Base-by-base conservation (phyloP, 1,284 basidiomycete species). In the Psilocybe mexicana region DNA sequence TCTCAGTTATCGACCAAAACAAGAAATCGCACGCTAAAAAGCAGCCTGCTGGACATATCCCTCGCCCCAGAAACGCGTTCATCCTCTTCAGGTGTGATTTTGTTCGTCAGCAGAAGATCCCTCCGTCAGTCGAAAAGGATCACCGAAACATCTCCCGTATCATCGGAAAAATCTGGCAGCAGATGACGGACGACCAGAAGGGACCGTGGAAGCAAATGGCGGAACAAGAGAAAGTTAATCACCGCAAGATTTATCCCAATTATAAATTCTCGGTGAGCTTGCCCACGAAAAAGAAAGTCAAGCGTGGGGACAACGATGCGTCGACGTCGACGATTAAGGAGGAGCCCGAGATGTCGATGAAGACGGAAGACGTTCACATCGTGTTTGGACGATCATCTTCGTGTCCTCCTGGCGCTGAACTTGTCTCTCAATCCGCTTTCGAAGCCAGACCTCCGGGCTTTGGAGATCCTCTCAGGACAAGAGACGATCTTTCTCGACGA, bases 1-100 rank as follows among this genome's bases (percentile, higher is more conserved):
- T 54, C 35, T 40, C 36, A 3, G 48, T 46, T n/a, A 48, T 56
- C 6, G 58, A 67, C 44, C 59, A 36, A 11, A 53, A 52, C 10
- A 65, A 65, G 54, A 80, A 79, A 62, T 78, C 78, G 2, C 79
- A 81, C 62, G 75, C 79, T 1, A 70, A 73, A 47, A 78, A 73
- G 51, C 77, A 76, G 53, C 75, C 79, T 2, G 52, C 67, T 3
- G 77, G 74, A 14, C 90, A 93, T 69, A 83, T 94, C 58, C 88
- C 90, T 33, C 86, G 93, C 2, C 92, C 93, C 0, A 82, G 86
- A 23, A 95, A 95, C 69, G 88, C 92, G 0, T 96, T 94, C 75
- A 93, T 95, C 63, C 81, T 94, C 65, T 95, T 91, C 72, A 84
- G 93, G 33, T 87, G 83, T 64, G 82, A 87, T 64, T 83, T 86